A percentile compares a stretch with the other conserved stretches of the same genome.
Conservation (phyloP, 2,329 filamentous ascomycete species). For the Xylariomycetidae sp. region DNA sequence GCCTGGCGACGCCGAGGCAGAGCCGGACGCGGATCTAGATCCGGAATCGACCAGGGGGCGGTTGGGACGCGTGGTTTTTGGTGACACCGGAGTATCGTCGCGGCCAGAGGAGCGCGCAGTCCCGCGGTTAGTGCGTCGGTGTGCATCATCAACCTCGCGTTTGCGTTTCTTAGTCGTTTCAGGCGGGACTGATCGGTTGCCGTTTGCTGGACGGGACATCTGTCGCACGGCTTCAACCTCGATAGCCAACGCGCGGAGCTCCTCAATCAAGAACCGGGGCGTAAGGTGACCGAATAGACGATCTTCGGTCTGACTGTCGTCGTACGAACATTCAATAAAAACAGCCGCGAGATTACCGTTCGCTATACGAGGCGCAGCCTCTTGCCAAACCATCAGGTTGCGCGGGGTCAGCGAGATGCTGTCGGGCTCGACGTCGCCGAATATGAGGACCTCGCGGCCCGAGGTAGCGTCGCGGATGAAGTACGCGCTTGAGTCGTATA, state of each 20-base stretch:
- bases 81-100: constrained; percentile 46
- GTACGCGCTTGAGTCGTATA: constrained; percentile 86
- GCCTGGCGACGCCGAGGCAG: neutral
- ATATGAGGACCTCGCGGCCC: constrained; percentile 77
- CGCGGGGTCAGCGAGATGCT: constrained; percentile 74
- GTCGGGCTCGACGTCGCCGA: constrained; percentile 94
- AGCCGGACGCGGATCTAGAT: constrained; percentile 9
- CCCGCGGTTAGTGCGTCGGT: constrained; percentile 9
- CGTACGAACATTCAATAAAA: constrained; percentile 94
- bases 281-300: constrained; percentile 85
- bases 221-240: constrained; percentile 57
- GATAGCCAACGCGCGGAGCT: constrained; percentile 64
- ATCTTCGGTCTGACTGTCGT: constrained; percentile 69
- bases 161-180: constrained; percentile 59
- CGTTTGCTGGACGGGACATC: constrained; percentile 25
- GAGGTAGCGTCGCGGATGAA: constrained; percentile 75
- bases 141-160: constrained; percentile 36
- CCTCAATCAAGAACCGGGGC: constrained; percentile 73
- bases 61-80: constrained; percentile 38
- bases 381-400: constrained; percentile 77
- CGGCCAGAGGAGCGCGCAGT: constrained; percentile 13
- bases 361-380: constrained; percentile 80
- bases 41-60: no score
- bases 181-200: no score
- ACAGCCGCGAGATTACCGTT: constrained; percentile 68